Conservation (phyloP, 495 filamentous ascomycete genomes). For the Chaetomium tenue region DNA sequence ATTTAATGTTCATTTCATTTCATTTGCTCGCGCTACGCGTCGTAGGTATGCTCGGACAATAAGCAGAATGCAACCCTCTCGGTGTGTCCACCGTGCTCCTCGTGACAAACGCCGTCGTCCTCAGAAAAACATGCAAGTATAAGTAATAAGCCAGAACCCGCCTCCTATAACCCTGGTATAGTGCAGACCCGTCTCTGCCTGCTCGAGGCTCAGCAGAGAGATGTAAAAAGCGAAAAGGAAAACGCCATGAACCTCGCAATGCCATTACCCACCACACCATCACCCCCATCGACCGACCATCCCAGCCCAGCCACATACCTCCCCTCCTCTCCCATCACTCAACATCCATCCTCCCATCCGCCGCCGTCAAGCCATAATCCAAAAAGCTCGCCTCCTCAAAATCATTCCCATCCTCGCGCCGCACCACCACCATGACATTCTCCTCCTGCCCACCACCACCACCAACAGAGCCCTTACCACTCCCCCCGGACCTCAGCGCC, state of each 20-base stretch:
- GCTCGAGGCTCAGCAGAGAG: background rate
- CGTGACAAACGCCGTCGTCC: slow-evolving; percentile 3
- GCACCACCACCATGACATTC: slow-evolving; percentile 26
- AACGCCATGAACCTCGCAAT: slow-evolving; percentile 16
- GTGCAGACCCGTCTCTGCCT: background rate
- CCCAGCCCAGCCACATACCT: background rate
- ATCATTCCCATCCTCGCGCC: slow-evolving; percentile 41
- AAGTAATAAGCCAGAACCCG: background rate
- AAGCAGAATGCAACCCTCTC: background rate
- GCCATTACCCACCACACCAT: background rate
- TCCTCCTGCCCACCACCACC: slow-evolving; percentile 32
- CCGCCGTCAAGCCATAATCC: slow-evolving; percentile 33
- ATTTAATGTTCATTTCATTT: background rate
- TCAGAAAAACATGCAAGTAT: slow-evolving; percentile 10
- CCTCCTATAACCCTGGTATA: slow-evolving; percentile 17
- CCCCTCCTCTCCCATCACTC: slow-evolving; percentile 20
- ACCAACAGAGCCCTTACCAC: no score
- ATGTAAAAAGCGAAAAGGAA: slow-evolving; percentile 10
- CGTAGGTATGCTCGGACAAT: slow-evolving; percentile 10
- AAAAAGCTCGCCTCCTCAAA: slow-evolving; percentile 57
- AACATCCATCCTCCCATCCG: slow-evolving; percentile 24
- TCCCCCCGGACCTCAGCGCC: background rate
- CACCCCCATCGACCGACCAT: background rate
- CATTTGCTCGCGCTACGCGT: slow-evolving; percentile 6
- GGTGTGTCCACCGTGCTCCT: background rate